phyloP scores from a whole-genome alignment of 2,329 filamentous ascomycete species.

The Sodiomyces alkalinus region DNA sequence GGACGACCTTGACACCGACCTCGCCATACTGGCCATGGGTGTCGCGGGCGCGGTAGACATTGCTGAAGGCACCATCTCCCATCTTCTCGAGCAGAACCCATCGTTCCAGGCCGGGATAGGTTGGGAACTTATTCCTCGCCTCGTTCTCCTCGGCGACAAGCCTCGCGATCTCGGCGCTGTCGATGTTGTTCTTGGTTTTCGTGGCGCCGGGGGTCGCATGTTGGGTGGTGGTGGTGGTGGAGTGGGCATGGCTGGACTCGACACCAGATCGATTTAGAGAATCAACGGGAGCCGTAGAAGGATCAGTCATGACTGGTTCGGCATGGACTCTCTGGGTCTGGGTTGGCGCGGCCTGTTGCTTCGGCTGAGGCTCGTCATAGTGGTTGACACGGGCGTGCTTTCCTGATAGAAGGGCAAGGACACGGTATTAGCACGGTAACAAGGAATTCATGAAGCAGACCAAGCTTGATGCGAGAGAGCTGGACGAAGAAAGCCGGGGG shows the following conservation, averaged over 20 bases:
- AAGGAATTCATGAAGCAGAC: too few relatives aligned
- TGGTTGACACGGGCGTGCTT: slow-evolving; percentile 71
- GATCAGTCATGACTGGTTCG: slow-evolving; percentile 28
- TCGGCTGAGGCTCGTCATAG: slow-evolving; percentile 34
- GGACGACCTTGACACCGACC: slow-evolving; percentile 95
- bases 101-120: slow-evolving; percentile 68
- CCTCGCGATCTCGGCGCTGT: slow-evolving; percentile 61
- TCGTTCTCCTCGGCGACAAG: slow-evolving; percentile 87
- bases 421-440: slow-evolving; percentile 2
- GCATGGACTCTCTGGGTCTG: not conserved
- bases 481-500: too few relatives aligned
- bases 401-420: slow-evolving; percentile 29
- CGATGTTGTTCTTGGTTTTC: slow-evolving; percentile 23
- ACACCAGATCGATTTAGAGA: slow-evolving; percentile 44
- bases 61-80: slow-evolving; percentile 98
- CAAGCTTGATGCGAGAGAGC: too few relatives aligned
- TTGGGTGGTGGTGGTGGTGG: slow-evolving; percentile 48
- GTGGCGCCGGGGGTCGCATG: slow-evolving; percentile 34
- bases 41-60: slow-evolving; percentile 86
- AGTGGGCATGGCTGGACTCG: slow-evolving; percentile 54
- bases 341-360: slow-evolving; percentile 24
- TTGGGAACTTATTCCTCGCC: slow-evolving; percentile 68
- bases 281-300: slow-evolving; percentile 42
- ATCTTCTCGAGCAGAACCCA: slow-evolving; percentile 91
- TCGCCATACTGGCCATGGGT: slow-evolving; percentile 54